A percentile compares a stretch with the other conserved stretches of the same genome.
Evolutionary conservation across 768 basidiomycete species (phyloP).

Genomic region (Suillus tomentosus): DNA sequence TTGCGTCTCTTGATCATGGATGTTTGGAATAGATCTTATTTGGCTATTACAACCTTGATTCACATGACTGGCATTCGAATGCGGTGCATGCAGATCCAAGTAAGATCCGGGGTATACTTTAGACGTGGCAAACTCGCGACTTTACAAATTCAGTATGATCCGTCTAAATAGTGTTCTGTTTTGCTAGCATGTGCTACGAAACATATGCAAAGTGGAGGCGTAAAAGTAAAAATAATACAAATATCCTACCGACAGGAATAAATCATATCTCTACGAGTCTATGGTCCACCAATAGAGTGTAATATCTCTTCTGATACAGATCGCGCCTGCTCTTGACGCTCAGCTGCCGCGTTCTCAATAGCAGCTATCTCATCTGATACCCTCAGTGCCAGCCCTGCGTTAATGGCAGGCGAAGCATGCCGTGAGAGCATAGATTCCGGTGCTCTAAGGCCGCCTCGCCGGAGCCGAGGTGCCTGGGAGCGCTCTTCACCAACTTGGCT

Average conservation of each 20-base stretch:
- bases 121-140: neutral
- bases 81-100: constrained; percentile 4
- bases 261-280: constrained; percentile 13
- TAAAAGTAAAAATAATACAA: constrained; percentile 11
- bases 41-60: neutral
- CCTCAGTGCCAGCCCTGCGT: constrained; percentile 13
- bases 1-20: constrained; percentile 74
- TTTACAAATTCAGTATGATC: constrained; percentile 12
- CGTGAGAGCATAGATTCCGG: constrained; percentile 61
- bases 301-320: constrained; percentile 20
- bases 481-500: constrained; percentile 40
- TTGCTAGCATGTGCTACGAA: constrained; percentile 8
- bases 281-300: constrained; percentile 18
- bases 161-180: neutral
- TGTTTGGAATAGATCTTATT: constrained; percentile 11
- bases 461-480: constrained; percentile 50
- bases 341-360: constrained; percentile 13
- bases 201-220: neutral
- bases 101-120: neutral
- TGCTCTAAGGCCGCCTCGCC: constrained; percentile 67
- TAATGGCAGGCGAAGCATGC: constrained; percentile 39
- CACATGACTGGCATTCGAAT: constrained; percentile 1
- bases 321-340: constrained; percentile 12
- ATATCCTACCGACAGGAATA: constrained; percentile 14
- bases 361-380: constrained; percentile 10